Percentiles rank a stretch among this genome's conserved stretches.
phyloP scores from a whole-genome alignment of 2,329 filamentous ascomycete species.

The Trichoderma koningii region DNA sequence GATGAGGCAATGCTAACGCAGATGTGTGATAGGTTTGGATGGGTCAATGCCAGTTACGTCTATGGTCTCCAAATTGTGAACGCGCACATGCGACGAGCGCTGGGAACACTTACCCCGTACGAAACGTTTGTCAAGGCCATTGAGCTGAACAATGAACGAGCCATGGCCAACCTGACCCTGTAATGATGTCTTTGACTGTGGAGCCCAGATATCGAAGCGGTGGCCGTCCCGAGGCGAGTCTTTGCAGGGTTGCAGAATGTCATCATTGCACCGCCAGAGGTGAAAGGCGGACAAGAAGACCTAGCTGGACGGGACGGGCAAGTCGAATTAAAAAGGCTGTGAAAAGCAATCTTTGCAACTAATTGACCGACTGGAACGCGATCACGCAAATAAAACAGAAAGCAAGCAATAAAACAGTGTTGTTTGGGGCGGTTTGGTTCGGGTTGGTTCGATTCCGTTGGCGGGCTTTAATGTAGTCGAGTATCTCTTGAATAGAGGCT shows the following conservation, averaged over 20 bases:
- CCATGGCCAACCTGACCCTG: slow-evolving; percentile 48
- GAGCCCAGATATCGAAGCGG: neutral
- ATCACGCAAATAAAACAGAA: slow-evolving; percentile 23
- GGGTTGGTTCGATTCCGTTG: neutral
- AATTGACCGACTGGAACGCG: neutral
- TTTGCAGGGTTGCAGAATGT: slow-evolving; percentile 1
- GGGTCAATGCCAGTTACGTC: slow-evolving; percentile 98
- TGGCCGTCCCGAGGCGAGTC: slow-evolving; percentile 6
- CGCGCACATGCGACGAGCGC: slow-evolving; percentile 82
- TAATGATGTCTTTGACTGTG: neutral
- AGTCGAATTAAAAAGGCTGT: neutral
- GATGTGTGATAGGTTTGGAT: slow-evolving; percentile 72
- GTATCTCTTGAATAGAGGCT: too few species aligned
- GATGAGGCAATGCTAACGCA: slow-evolving; percentile 35
- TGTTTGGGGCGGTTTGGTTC: neutral
- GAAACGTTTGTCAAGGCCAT: slow-evolving; percentile 76
- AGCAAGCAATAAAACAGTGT: slow-evolving; percentile 17
- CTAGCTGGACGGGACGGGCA: neutral
- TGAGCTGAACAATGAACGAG: slow-evolving; percentile 56
- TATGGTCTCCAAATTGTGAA: slow-evolving; percentile 88
- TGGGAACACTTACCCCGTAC: slow-evolving; percentile 85
- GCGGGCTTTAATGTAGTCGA: too few species aligned
- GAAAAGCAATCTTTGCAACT: neutral
- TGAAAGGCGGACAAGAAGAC: neutral
- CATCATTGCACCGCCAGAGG: neutral